Conservation (phyloP, 2,329 filamentous ascomycete genomes). For the Trichophyton equinum region DNA sequence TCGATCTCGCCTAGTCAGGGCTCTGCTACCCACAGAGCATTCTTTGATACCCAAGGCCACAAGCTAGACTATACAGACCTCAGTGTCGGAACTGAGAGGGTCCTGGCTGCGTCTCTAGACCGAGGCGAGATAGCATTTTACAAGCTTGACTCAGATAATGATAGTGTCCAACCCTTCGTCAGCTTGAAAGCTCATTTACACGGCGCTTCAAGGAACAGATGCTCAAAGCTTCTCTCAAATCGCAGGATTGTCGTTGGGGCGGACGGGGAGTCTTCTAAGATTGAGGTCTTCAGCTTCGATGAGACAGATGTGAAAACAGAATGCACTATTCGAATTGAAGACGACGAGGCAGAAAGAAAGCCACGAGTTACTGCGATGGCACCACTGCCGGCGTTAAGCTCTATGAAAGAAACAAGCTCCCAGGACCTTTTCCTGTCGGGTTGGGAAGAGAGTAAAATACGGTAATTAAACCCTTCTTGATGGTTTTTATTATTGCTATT, state of each 20-base stretch:
- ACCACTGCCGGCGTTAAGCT: constrained; percentile 20
- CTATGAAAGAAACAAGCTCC: constrained; percentile 19
- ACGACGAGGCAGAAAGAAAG: constrained; percentile 17
- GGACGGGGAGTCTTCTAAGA: constrained; percentile 33
- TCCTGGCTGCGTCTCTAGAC: constrained; percentile 42
- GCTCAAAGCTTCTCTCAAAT: constrained; percentile 41
- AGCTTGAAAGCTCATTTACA: constrained; percentile 20
- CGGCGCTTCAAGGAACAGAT: constrained; percentile 31
- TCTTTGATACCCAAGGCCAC: constrained; percentile 34
- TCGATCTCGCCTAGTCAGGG: constrained; percentile 24
- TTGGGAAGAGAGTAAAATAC: constrained; percentile 44
- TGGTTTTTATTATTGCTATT: not conserved
- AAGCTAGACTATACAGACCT: constrained; percentile 39
- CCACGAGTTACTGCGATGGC: constrained; percentile 27
- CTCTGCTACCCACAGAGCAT: constrained; percentile 24
- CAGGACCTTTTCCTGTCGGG: constrained; percentile 47
- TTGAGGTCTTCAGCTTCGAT: constrained; percentile 40
- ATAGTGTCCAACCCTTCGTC: constrained; percentile 28
- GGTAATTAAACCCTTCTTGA: constrained; percentile 18
- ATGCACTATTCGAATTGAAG: constrained; percentile 31
- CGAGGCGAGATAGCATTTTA: constrained; percentile 39
- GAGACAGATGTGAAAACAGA: constrained; percentile 30
- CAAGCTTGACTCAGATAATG: constrained; percentile 23
- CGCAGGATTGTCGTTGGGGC: constrained; percentile 40
- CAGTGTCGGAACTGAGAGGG: constrained; percentile 27